Conservation (phyloP, 129 eudicot species). For the Logfia minima region DNA sequence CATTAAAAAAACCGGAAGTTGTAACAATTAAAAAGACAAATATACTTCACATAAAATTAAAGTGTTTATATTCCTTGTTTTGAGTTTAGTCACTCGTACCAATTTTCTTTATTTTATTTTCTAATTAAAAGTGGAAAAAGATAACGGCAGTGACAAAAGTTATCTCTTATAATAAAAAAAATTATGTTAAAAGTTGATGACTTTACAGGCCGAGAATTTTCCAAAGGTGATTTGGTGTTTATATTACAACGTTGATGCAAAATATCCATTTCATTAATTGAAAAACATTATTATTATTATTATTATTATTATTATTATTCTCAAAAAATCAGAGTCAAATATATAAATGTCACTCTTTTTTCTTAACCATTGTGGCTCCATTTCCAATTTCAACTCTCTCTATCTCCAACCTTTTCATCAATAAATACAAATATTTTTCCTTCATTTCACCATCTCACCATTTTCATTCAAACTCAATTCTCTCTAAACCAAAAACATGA, state of each 20-base stretch:
- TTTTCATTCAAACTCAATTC: conserved; percentile 5
- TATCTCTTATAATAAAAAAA: too few relatives aligned
- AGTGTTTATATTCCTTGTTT: too few relatives aligned
- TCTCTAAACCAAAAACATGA: conserved; percentile 27
- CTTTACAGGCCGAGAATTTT: too few relatives aligned
- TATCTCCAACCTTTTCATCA: conserved; percentile 1
- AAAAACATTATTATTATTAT: neutral
- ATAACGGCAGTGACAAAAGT: too few relatives aligned
- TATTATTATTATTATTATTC: neutral
- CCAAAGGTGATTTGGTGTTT: too few relatives aligned
- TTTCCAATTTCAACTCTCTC: neutral
- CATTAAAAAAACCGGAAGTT: too few relatives aligned
- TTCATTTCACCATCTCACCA: conserved; percentile 23
- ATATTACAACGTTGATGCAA: neutral
- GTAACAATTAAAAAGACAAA: too few relatives aligned
- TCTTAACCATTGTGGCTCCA: neutral
- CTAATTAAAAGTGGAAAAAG: too few relatives aligned
- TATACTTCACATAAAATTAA: too few relatives aligned
- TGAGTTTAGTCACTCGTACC: too few relatives aligned
- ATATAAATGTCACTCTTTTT: neutral
- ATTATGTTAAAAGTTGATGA: too few relatives aligned
- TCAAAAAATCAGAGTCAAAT: neutral
- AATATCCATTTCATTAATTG: neutral
- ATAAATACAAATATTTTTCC: conserved; percentile 25
- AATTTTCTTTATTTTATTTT: too few relatives aligned